Evolutionary conservation across 2,329 filamentous ascomycete genomes (phyloP), one percentile per base, ranked within the genome.

Genomic region (Cladosporium sp.): DNA sequence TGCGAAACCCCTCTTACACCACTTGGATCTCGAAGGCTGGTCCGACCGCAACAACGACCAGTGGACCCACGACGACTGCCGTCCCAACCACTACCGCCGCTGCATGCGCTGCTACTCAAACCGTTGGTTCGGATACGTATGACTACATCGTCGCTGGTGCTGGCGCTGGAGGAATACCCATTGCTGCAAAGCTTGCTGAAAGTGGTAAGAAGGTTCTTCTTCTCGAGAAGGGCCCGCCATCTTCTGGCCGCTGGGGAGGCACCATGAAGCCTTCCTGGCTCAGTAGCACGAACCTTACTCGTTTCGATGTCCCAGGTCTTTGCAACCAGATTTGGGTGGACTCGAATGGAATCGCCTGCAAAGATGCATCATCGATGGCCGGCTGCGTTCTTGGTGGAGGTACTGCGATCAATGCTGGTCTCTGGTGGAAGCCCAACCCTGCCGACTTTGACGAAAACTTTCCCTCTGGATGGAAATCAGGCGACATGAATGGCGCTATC

Each of bases 381-480:
- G 87, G 86, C 12, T 90, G 87, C 61, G 78, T 90, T 34, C 78
- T 90, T 2, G 87, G 87, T 47, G 87, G 87, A 56, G 83, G 84
- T 6, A 82, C 83, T 10, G 82, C 84, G 22, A 78, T 89, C 66
- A 90, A 89, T 62, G 83, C 86, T 53, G 85, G 84, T 40, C 76
- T 89, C 22, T 89, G 84, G 81, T 87, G 84, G 79, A 84, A 82
- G 69, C 79, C 88, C 0, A 82, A 85, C 60, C 77, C 81, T 3
- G 69, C 75, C 3, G 88, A 91, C 67, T 91, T 87, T 77, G 85
- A 91, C 68, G 78, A 82, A 69, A 87, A 88, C 70, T 91, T 89
- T 74, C 88, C 88, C 0, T 62, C 74, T 1, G 88, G 87, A 25
- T 91, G 88, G 88, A 85, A 87, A 70, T 78, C 83, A n/a, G 69